phyloP scores from a whole-genome alignment of 768 basidiomycete species.

The Russula vinacea region DNA sequence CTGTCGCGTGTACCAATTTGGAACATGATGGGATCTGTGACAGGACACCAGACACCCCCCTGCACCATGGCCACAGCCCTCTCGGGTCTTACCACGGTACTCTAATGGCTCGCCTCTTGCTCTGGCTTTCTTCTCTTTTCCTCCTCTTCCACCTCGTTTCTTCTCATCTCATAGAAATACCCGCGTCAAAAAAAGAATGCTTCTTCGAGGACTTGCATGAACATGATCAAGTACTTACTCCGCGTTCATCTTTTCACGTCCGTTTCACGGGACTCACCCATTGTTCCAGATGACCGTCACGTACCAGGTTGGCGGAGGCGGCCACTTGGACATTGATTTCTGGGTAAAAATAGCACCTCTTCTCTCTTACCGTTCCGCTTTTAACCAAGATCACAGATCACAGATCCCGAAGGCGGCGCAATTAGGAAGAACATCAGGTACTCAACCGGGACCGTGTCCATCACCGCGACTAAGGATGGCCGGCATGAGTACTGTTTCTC shows the following conservation, averaged over 20 bases:
- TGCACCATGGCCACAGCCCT: neutral
- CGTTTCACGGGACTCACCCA: neutral
- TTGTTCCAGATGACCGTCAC: constrained; percentile 89
- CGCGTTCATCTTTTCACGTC: neutral
- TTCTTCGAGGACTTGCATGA: constrained; percentile 93
- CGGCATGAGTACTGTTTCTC: constrained; percentile 96
- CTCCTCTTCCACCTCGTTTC: constrained; percentile 40
- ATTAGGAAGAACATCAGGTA: constrained; percentile 81
- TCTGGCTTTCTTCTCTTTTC: constrained; percentile 42
- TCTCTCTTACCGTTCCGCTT: neutral
- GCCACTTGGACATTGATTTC: constrained; percentile 96
- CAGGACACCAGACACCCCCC: constrained; percentile 23
- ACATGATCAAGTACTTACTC: constrained; percentile 76
- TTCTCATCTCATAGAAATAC: constrained; percentile 70
- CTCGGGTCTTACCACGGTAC: constrained; percentile 9
- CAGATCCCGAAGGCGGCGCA: constrained; percentile 65
- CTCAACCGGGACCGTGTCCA: constrained; percentile 82
- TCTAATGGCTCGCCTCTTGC: constrained; percentile 42
- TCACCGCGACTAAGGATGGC: constrained; percentile 86
- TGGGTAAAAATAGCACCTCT: constrained; percentile 54
- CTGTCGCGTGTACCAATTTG: constrained; percentile 32
- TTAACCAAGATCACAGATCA: constrained; percentile 51
- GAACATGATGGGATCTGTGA: constrained; percentile 13
- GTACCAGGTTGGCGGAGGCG: constrained; percentile 97
- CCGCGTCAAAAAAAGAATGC: constrained; percentile 84